Evolutionary conservation across 352 stramenopile genomes (phyloP), one percentile per base, ranked within the genome.

Genomic region (Blastocystis sp.): DNA sequence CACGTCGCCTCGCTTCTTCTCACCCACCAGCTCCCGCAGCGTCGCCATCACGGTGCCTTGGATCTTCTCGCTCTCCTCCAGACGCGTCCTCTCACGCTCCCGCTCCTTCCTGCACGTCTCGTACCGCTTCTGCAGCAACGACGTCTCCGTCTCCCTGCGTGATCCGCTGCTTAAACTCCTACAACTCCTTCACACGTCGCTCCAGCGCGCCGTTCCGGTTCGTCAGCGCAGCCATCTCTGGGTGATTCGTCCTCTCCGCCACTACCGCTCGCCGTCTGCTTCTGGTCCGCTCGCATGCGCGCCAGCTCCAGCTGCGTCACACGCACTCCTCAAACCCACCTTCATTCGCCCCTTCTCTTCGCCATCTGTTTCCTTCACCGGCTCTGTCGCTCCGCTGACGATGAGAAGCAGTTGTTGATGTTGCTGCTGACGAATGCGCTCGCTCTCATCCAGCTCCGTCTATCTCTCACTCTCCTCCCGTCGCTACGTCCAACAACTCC

Each of bases 381-480:
- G 7, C 21, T 78, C 38, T 1, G 18, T 49, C n/a, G 4, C 18
- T 49, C 38, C 32, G 21, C 4, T 73, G n/a, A n/a, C n/a, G 61
- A 78, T 27, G 9, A 78, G 67, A 4, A 78, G 67, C 0, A 78
- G 27, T 59, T 78, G 67, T 46, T 78, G 67, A 21, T 78, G 46
- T 4, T 78, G 67, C 27, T 78, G 67, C 40, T 78, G 16, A 16
- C 67, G 67, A 57, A 78, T 59, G 44, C 67, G 46, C 8, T 78
- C 67, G 49, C 67, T 78, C 27, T 78, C 67, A 8, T n/a, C 42
- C 21, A 78, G 42, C 29, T 78, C 67, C 34, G 40, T 42, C 67
- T 78, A 40, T 2, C 4, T 16, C 8, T 78, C 42, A 78, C 2
- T 11, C 38, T n/a, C 21, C 11, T 40, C n/a, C n/a, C 48, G 38